Evolutionary conservation across 2,329 filamentous ascomycete genomes (phyloP), one percentile per base, ranked within the genome.

Genomic region (Diaporthe ampelina): DNA sequence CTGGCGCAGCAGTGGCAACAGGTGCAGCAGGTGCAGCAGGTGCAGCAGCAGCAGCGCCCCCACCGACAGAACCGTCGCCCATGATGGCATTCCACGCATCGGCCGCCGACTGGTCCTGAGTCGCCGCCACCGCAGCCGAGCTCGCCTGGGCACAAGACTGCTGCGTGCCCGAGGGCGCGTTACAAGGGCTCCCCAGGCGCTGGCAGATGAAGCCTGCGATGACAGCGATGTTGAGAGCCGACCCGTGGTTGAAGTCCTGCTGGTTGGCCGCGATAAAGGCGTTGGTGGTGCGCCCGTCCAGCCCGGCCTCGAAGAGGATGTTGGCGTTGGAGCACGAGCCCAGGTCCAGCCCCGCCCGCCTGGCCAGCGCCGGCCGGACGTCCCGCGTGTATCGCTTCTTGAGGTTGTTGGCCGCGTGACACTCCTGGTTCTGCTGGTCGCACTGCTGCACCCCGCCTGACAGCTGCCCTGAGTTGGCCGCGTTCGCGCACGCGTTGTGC

Each of bases 161-260:
- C 74, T 78, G 75, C n/a, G 76, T 78, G 40, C 76, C 79, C n/a
- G 78, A 78, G 6, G 78, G 70, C 1, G 82, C 83, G 32, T 82
- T 80, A 76, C 83, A 84, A 17, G 79, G 74, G 59, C 76, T 82
- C 35, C 77, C 76, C 19, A 87, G 79, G 73, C 85, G 84, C 71
- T 82, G 79, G 81, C 86, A 88, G 80, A 88, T 86, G 80, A 88
- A 88, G 58, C 81, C 79, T 17, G 86, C 83, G 76, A 88, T 86
- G 78, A 88, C 81, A 56, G 79, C 82, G 78, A 88, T 87, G 78
- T 84, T 85, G 54, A 84, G 79, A 10, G 86, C 86, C 8, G 84
- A 86, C 70, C 86, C 85, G 77, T 88, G 87, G 78, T 82, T 84
- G 80, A 86, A 88, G 76, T 82, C 81, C 40, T 76, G 77, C 74